A percentile compares a stretch with the other conserved stretches of the same genome.
Conservation (phyloP, 352 stramenopile species). For the Halophytophthora polymorphica region DNA sequence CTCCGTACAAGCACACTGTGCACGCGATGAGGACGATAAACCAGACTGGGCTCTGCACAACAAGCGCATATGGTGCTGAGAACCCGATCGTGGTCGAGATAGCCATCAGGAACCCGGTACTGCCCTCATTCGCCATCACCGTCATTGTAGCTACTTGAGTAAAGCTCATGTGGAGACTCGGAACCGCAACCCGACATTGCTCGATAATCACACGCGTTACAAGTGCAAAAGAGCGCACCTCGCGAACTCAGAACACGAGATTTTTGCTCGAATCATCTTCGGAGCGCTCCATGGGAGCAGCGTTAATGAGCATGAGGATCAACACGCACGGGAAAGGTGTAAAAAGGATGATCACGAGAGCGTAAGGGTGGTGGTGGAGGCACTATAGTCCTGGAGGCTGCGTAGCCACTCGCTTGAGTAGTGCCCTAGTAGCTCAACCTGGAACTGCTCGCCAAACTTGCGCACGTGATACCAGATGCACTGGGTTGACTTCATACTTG, state of each 20-base stretch:
- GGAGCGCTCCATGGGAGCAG: slow-evolving; percentile 13
- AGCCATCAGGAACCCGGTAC: slow-evolving; percentile 10
- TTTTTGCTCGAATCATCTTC: slow-evolving; percentile 23
- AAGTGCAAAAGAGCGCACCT: slow-evolving; percentile 22
- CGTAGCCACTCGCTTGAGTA: slow-evolving; percentile 28
- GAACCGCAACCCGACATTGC: slow-evolving; percentile 22
- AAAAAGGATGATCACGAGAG: slow-evolving; percentile 9
- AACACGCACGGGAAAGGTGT: slow-evolving; percentile 30
- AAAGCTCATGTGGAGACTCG: slow-evolving; percentile 4
- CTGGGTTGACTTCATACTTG: too few relatives aligned
- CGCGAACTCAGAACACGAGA: slow-evolving; percentile 28
- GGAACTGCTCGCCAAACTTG: slow-evolving; percentile 8
- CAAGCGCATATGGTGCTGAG: slow-evolving; percentile 33
- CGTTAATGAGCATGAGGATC: slow-evolving; percentile 25
- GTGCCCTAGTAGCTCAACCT: slow-evolving; percentile 37
- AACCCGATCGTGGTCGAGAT: slow-evolving; percentile 34
- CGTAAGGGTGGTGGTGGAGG: neutral
- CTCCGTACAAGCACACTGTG: slow-evolving; percentile 10
- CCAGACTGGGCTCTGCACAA: slow-evolving; percentile 20
- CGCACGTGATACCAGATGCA: neutral
- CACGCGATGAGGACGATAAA: slow-evolving; percentile 12
- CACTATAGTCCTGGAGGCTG: slow-evolving; percentile 9
- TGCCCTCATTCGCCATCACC: slow-evolving; percentile 9
- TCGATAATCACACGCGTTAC: slow-evolving; percentile 30
- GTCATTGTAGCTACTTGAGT: slow-evolving; percentile 8